phyloP scores from a whole-genome alignment of 495 filamentous ascomycete genomes.

The Annulohypoxylon bovei region DNA sequence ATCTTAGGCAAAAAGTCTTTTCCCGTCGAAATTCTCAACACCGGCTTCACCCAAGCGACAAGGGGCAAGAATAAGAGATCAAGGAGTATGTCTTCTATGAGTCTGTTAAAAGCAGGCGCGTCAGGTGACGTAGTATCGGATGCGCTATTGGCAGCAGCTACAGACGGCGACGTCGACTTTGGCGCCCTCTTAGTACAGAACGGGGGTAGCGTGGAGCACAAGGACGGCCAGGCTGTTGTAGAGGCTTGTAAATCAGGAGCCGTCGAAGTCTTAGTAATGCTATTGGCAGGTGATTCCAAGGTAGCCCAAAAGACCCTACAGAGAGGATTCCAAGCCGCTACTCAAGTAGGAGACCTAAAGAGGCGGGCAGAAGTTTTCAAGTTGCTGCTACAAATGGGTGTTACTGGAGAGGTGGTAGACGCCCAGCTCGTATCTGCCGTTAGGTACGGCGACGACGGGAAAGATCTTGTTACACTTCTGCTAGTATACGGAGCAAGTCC shows the following conservation, averaged over 20 bases:
- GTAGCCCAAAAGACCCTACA: slow-evolving; percentile 49
- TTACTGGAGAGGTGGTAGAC: slow-evolving; percentile 54
- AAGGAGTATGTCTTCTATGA: slow-evolving; percentile 47
- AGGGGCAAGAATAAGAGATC: slow-evolving; percentile 42
- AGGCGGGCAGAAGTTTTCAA: slow-evolving; percentile 54
- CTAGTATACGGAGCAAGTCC: slow-evolving; percentile 55
- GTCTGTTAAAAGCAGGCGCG: slow-evolving; percentile 51
- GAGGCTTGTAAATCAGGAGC: slow-evolving; percentile 55
- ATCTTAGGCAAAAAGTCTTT: slow-evolving; percentile 52
- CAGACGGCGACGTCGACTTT: slow-evolving; percentile 56
- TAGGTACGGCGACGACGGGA: slow-evolving; percentile 56
- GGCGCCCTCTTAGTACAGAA: slow-evolving; percentile 53
- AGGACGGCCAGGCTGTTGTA: slow-evolving; percentile 57
- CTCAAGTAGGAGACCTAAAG: slow-evolving; percentile 52
- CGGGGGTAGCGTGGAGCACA: slow-evolving; percentile 55
- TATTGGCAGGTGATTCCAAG: slow-evolving; percentile 47
- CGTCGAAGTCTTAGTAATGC: slow-evolving; percentile 52
- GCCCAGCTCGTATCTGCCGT: slow-evolving; percentile 56
- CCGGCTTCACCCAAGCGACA: slow-evolving; percentile 47
- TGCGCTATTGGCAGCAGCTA: slow-evolving; percentile 53
- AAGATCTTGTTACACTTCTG: slow-evolving; percentile 53
- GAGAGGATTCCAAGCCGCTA: slow-evolving; percentile 57
- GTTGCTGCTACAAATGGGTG: slow-evolving; percentile 53
- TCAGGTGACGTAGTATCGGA: slow-evolving; percentile 50
- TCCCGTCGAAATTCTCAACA: slow-evolving; percentile 40